Evolutionary conservation across 1,139 yeast species (phyloP), one percentile per base, ranked within the genome.

Genomic region (Komagataea norvegica): DNA sequence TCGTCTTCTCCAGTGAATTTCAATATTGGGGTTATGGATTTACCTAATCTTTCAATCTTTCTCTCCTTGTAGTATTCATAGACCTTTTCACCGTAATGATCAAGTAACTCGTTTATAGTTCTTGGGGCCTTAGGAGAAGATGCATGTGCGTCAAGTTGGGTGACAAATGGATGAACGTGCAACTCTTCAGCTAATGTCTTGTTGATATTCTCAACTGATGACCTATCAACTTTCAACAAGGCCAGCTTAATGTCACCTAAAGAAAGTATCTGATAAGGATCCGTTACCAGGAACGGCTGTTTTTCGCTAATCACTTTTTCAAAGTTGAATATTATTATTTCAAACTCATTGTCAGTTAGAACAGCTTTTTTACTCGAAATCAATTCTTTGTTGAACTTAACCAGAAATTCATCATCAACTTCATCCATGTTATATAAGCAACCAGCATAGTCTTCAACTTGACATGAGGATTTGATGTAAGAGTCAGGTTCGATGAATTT

Each of bases 381-480:
- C 23, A 42, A 20, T 8, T 58, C 52, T 29, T 64, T 63, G 46
- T 74, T 74, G 23, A 62, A 57, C 9, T 65, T 56, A 3, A 56
- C 59, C 37, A 86, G 61, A 56, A 83, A 89, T 43, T 62, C 73
- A 29, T 80, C 94, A 61, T 91, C 99, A 9, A 55, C 70, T 59
- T 91, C 98, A 61, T 93, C 98, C 84, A 93, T 77, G 60, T 82
- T 82, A 61, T 88, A 91, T 25, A 79, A 79, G 37, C 84, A 79
- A 2, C 97, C 96, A 16, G 79, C 71, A 18, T 95, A 83, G 56
- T 91, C 97, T 57, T 93, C 98, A 14, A 91, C 94, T 0, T 96
- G 91, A 3, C 96, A 95, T 39, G 95, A 84, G 51, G 85, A 84
- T 51, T 88, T 83, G 42, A 91, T 85, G 58, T 88, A 89, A 5